Conservation (phyloP, 2,329 filamentous ascomycete genomes). For the Aspergillus cejpii region DNA sequence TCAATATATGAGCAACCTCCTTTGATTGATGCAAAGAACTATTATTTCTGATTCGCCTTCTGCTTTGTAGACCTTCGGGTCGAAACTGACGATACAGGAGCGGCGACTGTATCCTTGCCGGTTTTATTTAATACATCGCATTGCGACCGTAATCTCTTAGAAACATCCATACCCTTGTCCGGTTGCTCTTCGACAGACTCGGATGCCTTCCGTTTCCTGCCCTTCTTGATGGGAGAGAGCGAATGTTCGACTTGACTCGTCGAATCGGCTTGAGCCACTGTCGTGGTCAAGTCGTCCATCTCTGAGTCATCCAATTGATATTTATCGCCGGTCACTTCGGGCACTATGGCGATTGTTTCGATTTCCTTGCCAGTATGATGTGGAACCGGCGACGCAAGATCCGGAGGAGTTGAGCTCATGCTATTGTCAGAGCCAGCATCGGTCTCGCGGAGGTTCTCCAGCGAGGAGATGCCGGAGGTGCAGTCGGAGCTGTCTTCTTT, state of each 20-base stretch:
- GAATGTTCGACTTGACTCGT: neutral
- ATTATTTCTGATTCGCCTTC: constrained; percentile 18
- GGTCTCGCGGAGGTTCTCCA: constrained; percentile 9
- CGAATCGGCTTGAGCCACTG: neutral
- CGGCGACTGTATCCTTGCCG: constrained; percentile 7
- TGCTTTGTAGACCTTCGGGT: constrained; percentile 28
- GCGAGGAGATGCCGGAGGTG: constrained; percentile 17
- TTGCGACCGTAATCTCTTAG: constrained; percentile 18
- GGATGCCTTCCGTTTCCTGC: constrained; percentile 22
- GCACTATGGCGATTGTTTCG: neutral
- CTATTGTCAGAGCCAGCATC: constrained; percentile 15
- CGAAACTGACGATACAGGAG: constrained; percentile 15
- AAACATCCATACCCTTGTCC: neutral
- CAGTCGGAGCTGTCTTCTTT: constrained; percentile 11
- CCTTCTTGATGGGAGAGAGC: constrained; percentile 6
- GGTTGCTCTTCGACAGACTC: neutral
- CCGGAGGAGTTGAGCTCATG: constrained; percentile 20
- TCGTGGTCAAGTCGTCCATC: neutral
- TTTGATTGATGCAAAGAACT: no score
- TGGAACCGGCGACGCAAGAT: constrained; percentile 10
- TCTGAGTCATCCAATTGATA: neutral
- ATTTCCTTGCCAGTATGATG: constrained; percentile 1
- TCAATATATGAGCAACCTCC: no score
- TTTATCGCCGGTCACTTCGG: neutral
- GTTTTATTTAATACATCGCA: constrained; percentile 20